Conservation (phyloP, 1,284 basidiomycete species). For the Caloboletus firmus region DNA sequence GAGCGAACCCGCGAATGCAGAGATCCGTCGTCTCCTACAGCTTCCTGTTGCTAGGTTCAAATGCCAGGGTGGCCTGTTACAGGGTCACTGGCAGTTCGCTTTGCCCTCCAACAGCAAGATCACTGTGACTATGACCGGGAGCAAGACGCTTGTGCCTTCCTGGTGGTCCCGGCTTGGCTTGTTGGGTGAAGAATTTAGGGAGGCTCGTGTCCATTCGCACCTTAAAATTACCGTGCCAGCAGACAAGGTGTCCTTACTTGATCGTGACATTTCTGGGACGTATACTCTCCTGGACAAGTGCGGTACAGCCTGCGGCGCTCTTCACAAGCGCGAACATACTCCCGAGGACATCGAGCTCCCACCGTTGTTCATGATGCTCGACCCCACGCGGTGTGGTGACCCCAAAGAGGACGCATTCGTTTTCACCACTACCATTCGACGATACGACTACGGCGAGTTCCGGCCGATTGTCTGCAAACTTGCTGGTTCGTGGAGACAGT, state of each 20-base stretch:
- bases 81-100: constrained; percentile 81
- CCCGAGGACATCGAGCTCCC: constrained; percentile 50
- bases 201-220: constrained; percentile 67
- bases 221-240: constrained; percentile 62
- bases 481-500: constrained; percentile 76
- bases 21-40: constrained; percentile 73
- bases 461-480: constrained; percentile 75
- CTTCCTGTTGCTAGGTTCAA: constrained; percentile 79
- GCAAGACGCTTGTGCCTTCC: constrained; percentile 72
- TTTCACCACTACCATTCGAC: constrained; percentile 75
- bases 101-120: constrained; percentile 65
- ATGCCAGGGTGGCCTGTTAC: constrained; percentile 58
- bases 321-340: constrained; percentile 65
- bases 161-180: constrained; percentile 90
- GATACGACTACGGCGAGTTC: constrained; percentile 79
- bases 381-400: constrained; percentile 80
- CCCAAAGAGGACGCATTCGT: constrained; percentile 74
- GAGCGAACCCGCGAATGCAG: constrained; percentile 75
- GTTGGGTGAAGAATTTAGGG: constrained; percentile 59
- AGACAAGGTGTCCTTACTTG: constrained; percentile 55
- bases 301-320: constrained; percentile 84
- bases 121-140: constrained; percentile 62
- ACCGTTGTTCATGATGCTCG: constrained; percentile 79
- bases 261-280: constrained; percentile 78
- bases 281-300: constrained; percentile 85